phyloP scores from a whole-genome alignment of 495 filamentous ascomycete species.

The Aspergillus cavernicola region DNA sequence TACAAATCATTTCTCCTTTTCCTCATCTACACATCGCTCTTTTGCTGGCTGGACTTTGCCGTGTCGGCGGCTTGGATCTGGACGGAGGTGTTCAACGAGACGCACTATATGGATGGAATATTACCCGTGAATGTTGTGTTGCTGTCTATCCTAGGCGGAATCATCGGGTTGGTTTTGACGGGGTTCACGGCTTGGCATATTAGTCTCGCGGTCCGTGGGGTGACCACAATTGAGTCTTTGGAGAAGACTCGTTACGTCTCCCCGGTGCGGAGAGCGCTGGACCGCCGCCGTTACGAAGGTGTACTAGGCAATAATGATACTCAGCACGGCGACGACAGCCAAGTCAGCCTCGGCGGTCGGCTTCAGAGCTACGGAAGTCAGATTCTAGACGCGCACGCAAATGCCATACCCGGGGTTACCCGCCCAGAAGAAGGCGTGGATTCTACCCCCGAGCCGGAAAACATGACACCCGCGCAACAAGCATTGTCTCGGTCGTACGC shows the following conservation, averaged over 20 bases:
- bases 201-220: constrained; percentile 67
- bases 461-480: constrained; percentile 41
- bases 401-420: constrained; percentile 75
- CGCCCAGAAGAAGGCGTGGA: constrained; percentile 77
- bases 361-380: constrained; percentile 69
- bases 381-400: constrained; percentile 76
- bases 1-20: constrained; percentile 96
- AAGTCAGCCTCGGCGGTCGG: constrained; percentile 56
- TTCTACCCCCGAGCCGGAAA: constrained; percentile 15
- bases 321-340: constrained; percentile 40
- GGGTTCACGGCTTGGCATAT: constrained; percentile 96
- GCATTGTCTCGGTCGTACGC: constrained; percentile 60
- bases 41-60: constrained; percentile 76
- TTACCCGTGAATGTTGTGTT: constrained; percentile 90
- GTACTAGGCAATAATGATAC: constrained; percentile 13
- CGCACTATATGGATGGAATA: constrained; percentile 59
- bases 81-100: constrained; percentile 66
- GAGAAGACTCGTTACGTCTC: constrained; percentile 92
- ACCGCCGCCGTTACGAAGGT: constrained; percentile 54
- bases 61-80: constrained; percentile 75
- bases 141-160: constrained; percentile 78
- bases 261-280: constrained; percentile 66
- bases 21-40: constrained; percentile 83
- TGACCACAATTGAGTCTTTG: constrained; percentile 92
- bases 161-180: constrained; percentile 82